Evolutionary conservation across 2,329 filamentous ascomycete genomes (phyloP).

Genomic region (Macrophomina phaseolina): DNA sequence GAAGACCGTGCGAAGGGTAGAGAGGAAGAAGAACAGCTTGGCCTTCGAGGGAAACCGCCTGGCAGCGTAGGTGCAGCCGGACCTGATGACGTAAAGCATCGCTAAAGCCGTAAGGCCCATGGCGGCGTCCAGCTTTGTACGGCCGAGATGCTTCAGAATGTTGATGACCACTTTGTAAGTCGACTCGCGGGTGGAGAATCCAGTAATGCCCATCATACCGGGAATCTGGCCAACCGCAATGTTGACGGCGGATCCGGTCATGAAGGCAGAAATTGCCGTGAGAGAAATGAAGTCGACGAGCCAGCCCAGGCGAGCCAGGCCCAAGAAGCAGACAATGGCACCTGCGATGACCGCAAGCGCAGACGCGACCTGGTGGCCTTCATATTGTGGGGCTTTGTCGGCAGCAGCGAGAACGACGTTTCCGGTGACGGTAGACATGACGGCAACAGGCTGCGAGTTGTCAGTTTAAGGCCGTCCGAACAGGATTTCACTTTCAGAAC

Average conservation of each 20-base stretch:
- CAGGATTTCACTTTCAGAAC: conserved; percentile 40
- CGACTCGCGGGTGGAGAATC: conserved; percentile 74
- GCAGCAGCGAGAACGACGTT: conserved; percentile 74
- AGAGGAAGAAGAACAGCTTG: conserved; percentile 86
- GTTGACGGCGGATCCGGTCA: conserved; percentile 94
- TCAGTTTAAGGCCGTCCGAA: neutral
- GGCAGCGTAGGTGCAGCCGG: conserved; percentile 66
- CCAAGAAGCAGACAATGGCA: conserved; percentile 78
- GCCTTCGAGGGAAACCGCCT: conserved; percentile 71
- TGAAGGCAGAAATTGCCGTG: conserved; percentile 90
- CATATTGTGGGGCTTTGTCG: conserved; percentile 60
- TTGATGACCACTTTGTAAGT: conserved; percentile 89
- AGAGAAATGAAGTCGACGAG: conserved; percentile 94
- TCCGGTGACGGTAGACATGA: conserved; percentile 90
- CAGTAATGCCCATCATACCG: conserved; percentile 77
- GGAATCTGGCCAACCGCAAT: conserved; percentile 87
- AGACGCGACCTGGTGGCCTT: conserved; percentile 74
- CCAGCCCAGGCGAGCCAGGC: conserved; percentile 81
- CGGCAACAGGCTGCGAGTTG: conserved; percentile 76
- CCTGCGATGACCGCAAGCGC: conserved; percentile 81
- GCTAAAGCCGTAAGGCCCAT: conserved; percentile 82
- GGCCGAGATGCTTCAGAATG: conserved; percentile 73
- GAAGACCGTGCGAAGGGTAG: conserved; percentile 87
- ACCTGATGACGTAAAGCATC: conserved; percentile 74
- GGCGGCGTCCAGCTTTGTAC: conserved; percentile 76